These are phyloP conservation scores for Basidiobolus meristosporus DNA, from an alignment of 371 early-diverging fungal species.

Conservation along the genomic window DNA sequence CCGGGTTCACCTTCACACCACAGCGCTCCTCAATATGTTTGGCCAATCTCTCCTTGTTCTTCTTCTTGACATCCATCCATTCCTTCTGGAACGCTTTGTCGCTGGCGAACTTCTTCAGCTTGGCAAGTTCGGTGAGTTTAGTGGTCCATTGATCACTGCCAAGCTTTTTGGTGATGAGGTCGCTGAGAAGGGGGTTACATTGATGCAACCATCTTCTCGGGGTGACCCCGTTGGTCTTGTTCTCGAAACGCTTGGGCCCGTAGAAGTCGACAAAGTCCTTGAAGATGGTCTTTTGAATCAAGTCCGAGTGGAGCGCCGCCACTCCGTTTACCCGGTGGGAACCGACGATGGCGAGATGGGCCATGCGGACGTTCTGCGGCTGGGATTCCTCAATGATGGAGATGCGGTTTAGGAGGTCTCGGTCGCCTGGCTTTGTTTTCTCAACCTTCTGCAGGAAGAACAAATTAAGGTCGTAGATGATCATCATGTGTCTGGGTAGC, in stretches of 20 bases:
- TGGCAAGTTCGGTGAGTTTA: constrained; percentile 35
- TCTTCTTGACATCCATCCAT: constrained; percentile 70
- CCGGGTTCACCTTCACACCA: constrained; percentile 45
- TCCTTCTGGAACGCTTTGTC: constrained; percentile 46
- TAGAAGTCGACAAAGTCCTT: constrained; percentile 66
- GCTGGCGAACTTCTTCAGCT: constrained; percentile 32
- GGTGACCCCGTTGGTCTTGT: constrained; percentile 87
- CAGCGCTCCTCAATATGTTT: constrained; percentile 43
- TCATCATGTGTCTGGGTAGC: constrained; percentile 80
- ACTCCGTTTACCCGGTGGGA: constrained; percentile 89
- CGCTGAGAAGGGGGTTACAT: constrained; percentile 64
- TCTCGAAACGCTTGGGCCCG: constrained; percentile 65
- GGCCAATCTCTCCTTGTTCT: constrained; percentile 74
- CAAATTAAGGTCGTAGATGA: constrained; percentile 89
- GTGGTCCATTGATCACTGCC: constrained; percentile 53
- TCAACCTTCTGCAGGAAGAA: constrained; percentile 86
- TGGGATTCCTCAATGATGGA: constrained; percentile 77
- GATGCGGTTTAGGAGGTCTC: constrained; percentile 64
- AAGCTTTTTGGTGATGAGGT: constrained; percentile 53
- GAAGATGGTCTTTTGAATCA: constrained; percentile 65
- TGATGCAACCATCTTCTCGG: constrained; percentile 87
- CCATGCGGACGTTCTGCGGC: constrained; percentile 62
- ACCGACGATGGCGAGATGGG: constrained; percentile 34
- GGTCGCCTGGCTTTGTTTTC: constrained; percentile 54
- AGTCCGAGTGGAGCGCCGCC: constrained; percentile 74